phyloP scores from a whole-genome alignment of 768 basidiomycete genomes.

The Lepiota venenata region DNA sequence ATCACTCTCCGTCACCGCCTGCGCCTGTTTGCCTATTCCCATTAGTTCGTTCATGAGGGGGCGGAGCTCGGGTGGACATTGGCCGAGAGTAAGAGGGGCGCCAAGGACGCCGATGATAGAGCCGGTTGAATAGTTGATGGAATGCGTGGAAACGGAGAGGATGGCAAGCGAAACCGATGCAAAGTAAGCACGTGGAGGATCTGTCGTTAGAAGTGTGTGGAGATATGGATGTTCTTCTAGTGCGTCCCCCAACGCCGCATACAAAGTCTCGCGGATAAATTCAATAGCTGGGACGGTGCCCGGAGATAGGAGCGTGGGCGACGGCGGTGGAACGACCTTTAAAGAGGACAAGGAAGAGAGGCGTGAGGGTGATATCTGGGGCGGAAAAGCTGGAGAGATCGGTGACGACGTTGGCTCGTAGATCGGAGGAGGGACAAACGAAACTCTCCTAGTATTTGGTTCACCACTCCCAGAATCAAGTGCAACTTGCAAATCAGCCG shows the following conservation, averaged over 20 bases:
- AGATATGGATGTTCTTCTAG: constrained; percentile 55
- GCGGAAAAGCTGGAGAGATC: constrained; percentile 11
- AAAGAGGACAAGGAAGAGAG: constrained; percentile 18
- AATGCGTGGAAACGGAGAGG: constrained; percentile 56
- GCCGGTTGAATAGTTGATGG: constrained; percentile 45
- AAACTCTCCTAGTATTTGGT: constrained; percentile 34
- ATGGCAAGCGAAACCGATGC: constrained; percentile 71
- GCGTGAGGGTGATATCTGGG: constrained; percentile 14
- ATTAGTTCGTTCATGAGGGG: constrained; percentile 71
- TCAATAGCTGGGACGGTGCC: constrained; percentile 60
- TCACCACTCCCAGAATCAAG: constrained; percentile 55
- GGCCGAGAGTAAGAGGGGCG: constrained; percentile 45
- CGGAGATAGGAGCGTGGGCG: constrained; percentile 34
- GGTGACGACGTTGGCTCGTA: constrained; percentile 43
- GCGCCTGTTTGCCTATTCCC: constrained; percentile 48
- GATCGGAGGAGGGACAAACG: constrained; percentile 68
- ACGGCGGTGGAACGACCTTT: constrained; percentile 18
- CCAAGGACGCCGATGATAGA: constrained; percentile 56
- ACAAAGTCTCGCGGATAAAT: constrained; percentile 84
- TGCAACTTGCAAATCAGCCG: constrained; percentile 71
- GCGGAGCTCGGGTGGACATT: constrained; percentile 60
- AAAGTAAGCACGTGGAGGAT: constrained; percentile 77
- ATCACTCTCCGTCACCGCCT: constrained; percentile 52
- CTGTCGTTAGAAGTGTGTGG: constrained; percentile 49
- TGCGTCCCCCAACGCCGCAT: constrained; percentile 73